Percentiles rank a stretch among this genome's conserved stretches.
These are phyloP conservation scores for Daldinia sp. DNA, from an alignment of 2,329 filamentous ascomycete genomes.

Conservation along the genomic window DNA sequence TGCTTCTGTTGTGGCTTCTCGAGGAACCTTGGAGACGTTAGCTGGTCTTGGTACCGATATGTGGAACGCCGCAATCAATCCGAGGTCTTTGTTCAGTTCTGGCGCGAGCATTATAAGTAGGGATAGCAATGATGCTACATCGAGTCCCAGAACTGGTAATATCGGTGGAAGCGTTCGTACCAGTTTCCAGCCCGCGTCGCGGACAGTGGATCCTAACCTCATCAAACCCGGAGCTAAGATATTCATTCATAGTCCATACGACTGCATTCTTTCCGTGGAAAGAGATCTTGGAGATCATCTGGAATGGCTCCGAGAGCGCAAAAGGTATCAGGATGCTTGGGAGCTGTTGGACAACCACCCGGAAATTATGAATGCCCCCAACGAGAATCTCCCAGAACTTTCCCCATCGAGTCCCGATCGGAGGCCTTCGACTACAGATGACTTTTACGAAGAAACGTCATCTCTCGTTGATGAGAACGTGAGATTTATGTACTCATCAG, in stretches of 20 bases:
- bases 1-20: conserved; percentile 68
- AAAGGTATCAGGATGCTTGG: conserved; percentile 87
- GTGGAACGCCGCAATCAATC: conserved; percentile 91
- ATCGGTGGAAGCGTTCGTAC: conserved; percentile 48
- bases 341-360: conserved; percentile 88
- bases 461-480: conserved; percentile 69
- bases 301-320: conserved; percentile 82
- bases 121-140: conserved; percentile 67
- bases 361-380: conserved; percentile 64
- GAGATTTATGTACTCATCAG: conserved; percentile 66
- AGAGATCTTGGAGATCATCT: conserved; percentile 87
- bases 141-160: conserved; percentile 57
- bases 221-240: conserved; percentile 71
- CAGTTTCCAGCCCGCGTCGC: conserved; percentile 39
- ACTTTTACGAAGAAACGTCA: conserved; percentile 79
- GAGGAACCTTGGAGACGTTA: conserved; percentile 79
- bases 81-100: conserved; percentile 86
- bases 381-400: conserved; percentile 52
- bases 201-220: conserved; percentile 62
- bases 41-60: conserved; percentile 77
- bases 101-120: conserved; percentile 76
- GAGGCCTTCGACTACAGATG: conserved; percentile 55
- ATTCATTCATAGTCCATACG: conserved; percentile 95
- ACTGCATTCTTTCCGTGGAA: conserved; percentile 92
- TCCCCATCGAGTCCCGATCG: conserved; percentile 53